A percentile compares a stretch with the other conserved stretches of the same genome.
These are phyloP conservation scores for Schizothecium vesticola DNA, from an alignment of 495 filamentous ascomycete genomes.

Conservation along the genomic window DNA sequence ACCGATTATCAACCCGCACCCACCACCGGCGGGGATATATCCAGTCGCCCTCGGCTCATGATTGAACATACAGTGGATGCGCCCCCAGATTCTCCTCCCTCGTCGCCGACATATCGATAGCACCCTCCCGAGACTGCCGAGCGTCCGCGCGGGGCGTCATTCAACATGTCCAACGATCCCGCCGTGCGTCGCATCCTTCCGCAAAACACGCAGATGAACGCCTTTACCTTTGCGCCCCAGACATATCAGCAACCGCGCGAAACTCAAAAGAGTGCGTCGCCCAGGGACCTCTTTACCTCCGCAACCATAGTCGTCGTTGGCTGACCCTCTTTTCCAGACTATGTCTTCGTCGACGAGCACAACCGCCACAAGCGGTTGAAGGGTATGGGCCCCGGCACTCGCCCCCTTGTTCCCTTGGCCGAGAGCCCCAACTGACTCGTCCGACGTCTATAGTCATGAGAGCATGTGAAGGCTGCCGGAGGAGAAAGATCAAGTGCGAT, in stretches of 20 bases:
- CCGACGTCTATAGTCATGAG: constrained; percentile 71
- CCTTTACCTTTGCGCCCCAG: constrained; percentile 55
- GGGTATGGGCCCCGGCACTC: constrained; percentile 50
- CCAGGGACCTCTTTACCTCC: background rate
- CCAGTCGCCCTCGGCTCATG: constrained; percentile 11
- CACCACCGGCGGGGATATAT: background rate
- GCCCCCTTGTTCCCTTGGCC: background rate
- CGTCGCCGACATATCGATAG: background rate
- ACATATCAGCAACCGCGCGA: constrained; percentile 53
- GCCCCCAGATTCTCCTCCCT: background rate
- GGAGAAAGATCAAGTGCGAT: constrained; percentile 93
- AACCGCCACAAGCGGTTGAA: constrained; percentile 97
- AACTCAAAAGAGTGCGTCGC: constrained; percentile 59
- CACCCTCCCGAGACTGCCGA: constrained; percentile 12
- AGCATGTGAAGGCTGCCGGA: constrained; percentile 92
- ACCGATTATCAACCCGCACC: background rate
- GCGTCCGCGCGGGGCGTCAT: constrained; percentile 19
- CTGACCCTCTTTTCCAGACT: constrained; percentile 55
- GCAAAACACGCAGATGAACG: constrained; percentile 50
- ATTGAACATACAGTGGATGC: constrained; percentile 16
- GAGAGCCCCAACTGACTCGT: constrained; percentile 17
- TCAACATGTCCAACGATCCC: constrained; percentile 50
- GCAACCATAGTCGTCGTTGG: background rate
- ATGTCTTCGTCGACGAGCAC: constrained; percentile 99
- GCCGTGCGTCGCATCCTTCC: constrained; percentile 51